Evolutionary conservation across 2,329 filamentous ascomycete species (phyloP), one percentile per base, ranked within the genome.

Genomic region (Phyllosticta citribraziliensis): DNA sequence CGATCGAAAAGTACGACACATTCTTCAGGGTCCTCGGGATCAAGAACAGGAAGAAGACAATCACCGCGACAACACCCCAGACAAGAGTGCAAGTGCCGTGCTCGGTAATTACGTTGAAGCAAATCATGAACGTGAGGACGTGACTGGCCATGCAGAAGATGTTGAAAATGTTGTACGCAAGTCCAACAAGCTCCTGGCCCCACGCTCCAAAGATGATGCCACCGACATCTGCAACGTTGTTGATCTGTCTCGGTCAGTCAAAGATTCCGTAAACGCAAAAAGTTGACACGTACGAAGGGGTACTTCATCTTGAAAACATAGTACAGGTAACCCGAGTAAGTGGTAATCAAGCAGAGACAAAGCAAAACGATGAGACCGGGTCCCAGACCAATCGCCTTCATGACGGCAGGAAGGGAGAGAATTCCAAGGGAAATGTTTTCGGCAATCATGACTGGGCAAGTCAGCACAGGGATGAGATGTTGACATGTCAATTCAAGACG

Each of bases 121-220:
- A 86, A 67, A 89, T 86, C 33, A 80, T 81, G 65, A 88, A 88
- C 0, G 86, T 88, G 64, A 89, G 75, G 57, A 88, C 78, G 73
- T 91, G 88, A n/a, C 85, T 87, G 35, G 82, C 85, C 73, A 87
- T 85, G 66, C 88, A 81, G 73, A 90, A 88, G 33, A 72, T 66
- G 53, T 72, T 62, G 64, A 71, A 72, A 24, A 73, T 66, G 52
- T 67, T 69, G 62, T 71, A 72, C 60, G 90, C 69, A 72, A 87
- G 84, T 65, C 86, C 83, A 0, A 85, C 85, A 55, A 83, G 76
- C 60, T 74, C 71, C 47, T 71, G 69, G 56, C 72, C 72, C 57
- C 72, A 72, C 19, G 74, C 74, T 12, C 88, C 88, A 67, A 80
- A 79, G 63, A 90, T 76, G 61, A 89, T 77, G 55, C 81, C 76